These are phyloP conservation scores for Pythium pectinolyticum DNA, from an alignment of 352 stramenopile genomes.

Conservation along the genomic window DNA sequence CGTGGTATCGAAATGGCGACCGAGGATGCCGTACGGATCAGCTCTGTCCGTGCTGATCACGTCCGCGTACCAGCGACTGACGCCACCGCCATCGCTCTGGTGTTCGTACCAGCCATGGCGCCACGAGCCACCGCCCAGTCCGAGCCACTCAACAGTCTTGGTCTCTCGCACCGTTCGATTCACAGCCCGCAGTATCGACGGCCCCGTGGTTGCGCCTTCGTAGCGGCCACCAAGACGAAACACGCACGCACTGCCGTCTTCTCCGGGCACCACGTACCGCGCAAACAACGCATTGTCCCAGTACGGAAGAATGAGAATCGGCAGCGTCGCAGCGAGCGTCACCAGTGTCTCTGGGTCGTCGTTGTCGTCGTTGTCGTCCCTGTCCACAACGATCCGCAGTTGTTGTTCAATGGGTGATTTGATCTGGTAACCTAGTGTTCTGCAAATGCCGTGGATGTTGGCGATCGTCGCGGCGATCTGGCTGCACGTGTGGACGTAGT, in stretches of 20 bases:
- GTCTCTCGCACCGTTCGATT: slow-evolving; percentile 29
- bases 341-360: slow-evolving; percentile 21
- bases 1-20: slow-evolving; percentile 42
- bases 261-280: slow-evolving; percentile 33
- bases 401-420: slow-evolving; percentile 23
- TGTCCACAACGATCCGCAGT: slow-evolving; percentile 27
- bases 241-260: slow-evolving; percentile 42
- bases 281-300: slow-evolving; percentile 36
- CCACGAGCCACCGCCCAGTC: slow-evolving; percentile 30
- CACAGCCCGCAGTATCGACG: slow-evolving; percentile 24
- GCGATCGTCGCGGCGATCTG: slow-evolving; percentile 20
- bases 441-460: neutral
- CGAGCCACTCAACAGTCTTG: slow-evolving; percentile 42
- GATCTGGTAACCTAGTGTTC: slow-evolving; percentile 28
- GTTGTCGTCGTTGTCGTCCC: slow-evolving; percentile 8
- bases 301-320: slow-evolving; percentile 44
- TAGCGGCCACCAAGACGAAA: slow-evolving; percentile 42
- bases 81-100: neutral
- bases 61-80: slow-evolving; percentile 36
- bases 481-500: slow-evolving; percentile 22
- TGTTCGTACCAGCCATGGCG: slow-evolving; percentile 48
- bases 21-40: slow-evolving; percentile 23
- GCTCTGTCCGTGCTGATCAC: slow-evolving; percentile 30
- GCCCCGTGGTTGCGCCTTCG: slow-evolving; percentile 16
- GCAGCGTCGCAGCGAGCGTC: slow-evolving; percentile 33